These are phyloP conservation scores for Dothiorella sarmentorum DNA, from an alignment of 2,329 filamentous ascomycete species.

Conservation along the genomic window DNA sequence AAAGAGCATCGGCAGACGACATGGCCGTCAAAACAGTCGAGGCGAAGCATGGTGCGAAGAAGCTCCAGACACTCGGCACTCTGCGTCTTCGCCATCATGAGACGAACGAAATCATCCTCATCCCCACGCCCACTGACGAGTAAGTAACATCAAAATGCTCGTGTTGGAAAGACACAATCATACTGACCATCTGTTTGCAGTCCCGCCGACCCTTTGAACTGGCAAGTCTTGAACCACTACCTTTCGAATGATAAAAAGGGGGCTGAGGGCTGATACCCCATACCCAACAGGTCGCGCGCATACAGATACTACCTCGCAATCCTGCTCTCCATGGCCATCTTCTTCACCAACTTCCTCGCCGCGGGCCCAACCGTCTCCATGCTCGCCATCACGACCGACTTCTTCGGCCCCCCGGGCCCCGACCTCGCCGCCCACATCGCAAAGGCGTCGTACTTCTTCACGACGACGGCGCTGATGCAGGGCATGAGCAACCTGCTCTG, in stretches of 20 bases:
- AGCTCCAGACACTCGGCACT: constrained; percentile 18
- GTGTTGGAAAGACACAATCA: constrained; percentile 13
- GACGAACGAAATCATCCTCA: constrained; percentile 50
- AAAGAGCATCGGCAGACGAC: not conserved
- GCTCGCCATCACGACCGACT: constrained; percentile 43
- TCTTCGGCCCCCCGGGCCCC: constrained; percentile 40
- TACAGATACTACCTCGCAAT: constrained; percentile 51
- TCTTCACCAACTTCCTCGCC: constrained; percentile 56
- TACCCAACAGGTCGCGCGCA: constrained; percentile 32
- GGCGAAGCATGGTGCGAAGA: constrained; percentile 5
- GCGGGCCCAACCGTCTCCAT: constrained; percentile 55
- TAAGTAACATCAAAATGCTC: not conserved
- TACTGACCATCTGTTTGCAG: constrained; percentile 29
- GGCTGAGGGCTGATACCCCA: not conserved
- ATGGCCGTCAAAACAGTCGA: constrained; percentile 18
- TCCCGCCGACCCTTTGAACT: constrained; percentile 54
- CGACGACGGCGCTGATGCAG: constrained; percentile 49
- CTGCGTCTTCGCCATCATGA: constrained; percentile 20
- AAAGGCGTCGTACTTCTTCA: constrained; percentile 53
- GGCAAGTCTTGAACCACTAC: constrained; percentile 39
- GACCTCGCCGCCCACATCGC: constrained; percentile 37
- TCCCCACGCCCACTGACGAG: constrained; percentile 45
- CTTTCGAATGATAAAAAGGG: not conserved
- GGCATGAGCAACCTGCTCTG: constrained; percentile 40
- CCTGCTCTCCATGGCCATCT: constrained; percentile 52